phyloP scores from a whole-genome alignment of 805 yeast genomes.

The Pichia pseudocactophila region DNA sequence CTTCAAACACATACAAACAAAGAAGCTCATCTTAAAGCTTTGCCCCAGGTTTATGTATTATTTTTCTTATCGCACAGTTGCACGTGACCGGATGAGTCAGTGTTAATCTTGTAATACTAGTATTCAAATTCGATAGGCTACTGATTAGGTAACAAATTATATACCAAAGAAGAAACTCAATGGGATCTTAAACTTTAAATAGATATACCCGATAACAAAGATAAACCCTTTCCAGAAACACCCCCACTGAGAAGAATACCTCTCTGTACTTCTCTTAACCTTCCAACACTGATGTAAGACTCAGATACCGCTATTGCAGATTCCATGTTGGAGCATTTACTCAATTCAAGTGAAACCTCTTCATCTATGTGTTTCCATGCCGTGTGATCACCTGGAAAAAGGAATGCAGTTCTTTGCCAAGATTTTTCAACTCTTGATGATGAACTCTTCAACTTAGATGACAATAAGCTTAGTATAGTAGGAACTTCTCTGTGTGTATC shows the following conservation, averaged over 20 bases:
- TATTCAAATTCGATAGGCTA: no score
- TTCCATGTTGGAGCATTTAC: slow-evolving; percentile 41
- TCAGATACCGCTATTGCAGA: slow-evolving; percentile 44
- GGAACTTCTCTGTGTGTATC: slow-evolving; percentile 55
- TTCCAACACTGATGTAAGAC: slow-evolving; percentile 40
- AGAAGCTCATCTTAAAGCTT: not conserved
- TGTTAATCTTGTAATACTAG: no score
- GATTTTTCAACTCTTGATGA: slow-evolving; percentile 14
- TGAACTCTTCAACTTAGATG: not conserved
- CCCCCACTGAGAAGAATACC: slow-evolving; percentile 45
- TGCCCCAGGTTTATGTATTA: not conserved
- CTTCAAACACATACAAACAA: not conserved
- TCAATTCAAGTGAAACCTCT: slow-evolving; percentile 49
- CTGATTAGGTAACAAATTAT: no score
- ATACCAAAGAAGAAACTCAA: no score
- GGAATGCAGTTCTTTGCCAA: slow-evolving; percentile 65
- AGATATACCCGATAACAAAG: not conserved
- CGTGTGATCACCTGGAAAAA: slow-evolving; percentile 61
- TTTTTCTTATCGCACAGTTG: not conserved
- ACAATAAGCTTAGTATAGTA: slow-evolving; percentile 33
- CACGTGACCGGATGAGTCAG: no score
- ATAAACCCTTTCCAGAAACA: slow-evolving; percentile 1
- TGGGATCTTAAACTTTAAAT: no score
- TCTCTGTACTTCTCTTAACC: slow-evolving; percentile 52
- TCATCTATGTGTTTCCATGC: slow-evolving; percentile 63